Base-by-base conservation (phyloP, 148 eudicot genomes). In the Simmondsia chinensis region DNA sequence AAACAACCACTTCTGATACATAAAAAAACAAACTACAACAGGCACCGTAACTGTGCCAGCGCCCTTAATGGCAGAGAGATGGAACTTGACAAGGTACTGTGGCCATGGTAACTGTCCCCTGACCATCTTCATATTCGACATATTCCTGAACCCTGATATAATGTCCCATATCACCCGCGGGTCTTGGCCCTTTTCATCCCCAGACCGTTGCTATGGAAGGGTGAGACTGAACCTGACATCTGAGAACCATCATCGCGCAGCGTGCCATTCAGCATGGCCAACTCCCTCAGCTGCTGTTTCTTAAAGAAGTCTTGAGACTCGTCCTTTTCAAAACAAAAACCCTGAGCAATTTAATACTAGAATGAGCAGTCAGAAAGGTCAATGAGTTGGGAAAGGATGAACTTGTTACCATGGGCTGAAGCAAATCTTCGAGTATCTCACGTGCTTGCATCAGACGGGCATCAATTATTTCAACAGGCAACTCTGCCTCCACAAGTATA, bases 131-230 rank as follows among this genome's bases (percentile, higher is more conserved):
- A 47, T 47, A 48, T 33, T 33, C 28, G 46, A 19, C 41, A 20
- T 36, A 7, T 48, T 63, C 30, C 61, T 21, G 26, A 52, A 48
- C 9, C 17, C 43, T 26, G 11, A 31, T 33, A 11, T 17, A 40
- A 17, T 3, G 20, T 17, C 30, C 5, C 18, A 25, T 27, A 9
- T 59, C 50, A 65, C 61, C 72, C 99, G 72, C 77, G 60, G 32
- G 95, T 85, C 65, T 91, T 91, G 23, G 95, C 99, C 69, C 95
- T 74, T 71, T 91, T 91, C 83, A 85, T 85, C 15, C 95, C 95
- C 2, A 85, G 86, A 61, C 75, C 85, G 75, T 76, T 86, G 69
- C n/a, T n/a, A n/a, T 79, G 64, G 61, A 91, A 85, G 37, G 99
- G 99, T 20, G 99, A 91, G 2, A 85, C 85, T 3, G 99, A 82